A percentile compares a stretch with the other conserved stretches of the same genome.
These are phyloP conservation scores for Diospyros kaki DNA, from an alignment of 148 eudicot species.

Conservation along the genomic window DNA sequence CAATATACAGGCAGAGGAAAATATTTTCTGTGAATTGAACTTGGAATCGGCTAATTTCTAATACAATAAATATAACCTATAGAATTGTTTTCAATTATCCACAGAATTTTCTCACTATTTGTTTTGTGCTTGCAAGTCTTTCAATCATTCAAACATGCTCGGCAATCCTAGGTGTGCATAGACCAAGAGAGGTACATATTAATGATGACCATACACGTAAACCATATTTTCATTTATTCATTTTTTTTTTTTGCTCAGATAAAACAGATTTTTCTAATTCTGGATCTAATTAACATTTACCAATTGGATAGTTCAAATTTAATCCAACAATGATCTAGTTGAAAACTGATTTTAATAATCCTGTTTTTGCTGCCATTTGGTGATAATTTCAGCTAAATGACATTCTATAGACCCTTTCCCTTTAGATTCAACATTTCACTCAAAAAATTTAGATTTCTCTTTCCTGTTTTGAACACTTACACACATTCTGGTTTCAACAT, in stretches of 20 bases:
- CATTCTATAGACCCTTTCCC: background rate
- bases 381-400: background rate
- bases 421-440: no score
- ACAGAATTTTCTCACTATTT: background rate
- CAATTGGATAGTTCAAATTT: background rate
- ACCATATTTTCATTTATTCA: no score
- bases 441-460: no score
- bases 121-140: background rate
- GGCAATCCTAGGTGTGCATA: background rate
- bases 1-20: background rate
- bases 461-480: no score
- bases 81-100: background rate
- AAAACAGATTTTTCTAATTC: background rate
- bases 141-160: background rate
- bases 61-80: background rate
- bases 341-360: background rate
- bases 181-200: background rate
- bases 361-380: no score
- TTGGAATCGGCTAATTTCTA: background rate
- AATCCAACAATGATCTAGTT: background rate
- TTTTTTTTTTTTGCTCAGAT: no score
- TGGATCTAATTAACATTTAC: background rate
- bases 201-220: background rate
- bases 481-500: no score
- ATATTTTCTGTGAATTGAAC: background rate